Base-by-base conservation (phyloP, 345 rosid genomes). In the Dipteronia dyeriana region DNA sequence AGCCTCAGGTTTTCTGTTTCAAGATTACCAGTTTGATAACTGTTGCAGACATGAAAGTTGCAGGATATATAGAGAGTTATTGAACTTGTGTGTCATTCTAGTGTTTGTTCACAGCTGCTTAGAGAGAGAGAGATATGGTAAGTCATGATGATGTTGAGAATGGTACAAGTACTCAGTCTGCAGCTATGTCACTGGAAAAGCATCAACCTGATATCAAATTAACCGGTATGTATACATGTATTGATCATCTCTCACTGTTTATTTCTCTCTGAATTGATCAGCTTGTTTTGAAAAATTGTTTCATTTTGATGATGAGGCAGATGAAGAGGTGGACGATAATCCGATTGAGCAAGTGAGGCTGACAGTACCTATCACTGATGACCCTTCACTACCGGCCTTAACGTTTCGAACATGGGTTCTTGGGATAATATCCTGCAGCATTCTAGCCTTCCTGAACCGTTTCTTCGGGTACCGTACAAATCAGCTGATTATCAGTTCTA, bases 261-360 rank as follows among this genome's bases (percentile, higher is more conserved):
- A 3, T 29, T 71, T 31, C 26, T 47, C 73, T 19, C 57, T 25
- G 79, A 14, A 13, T 13, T 23, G 16, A 69, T 47, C 20, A 20
- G 10, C 54, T 41, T 68, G 56, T 1, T 45, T 68, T 68, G 19
- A 68, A 20, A 14, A 34, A 4, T 49, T 49, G 19, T 49, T 49
- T 49, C 16, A 13, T 56, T 56, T 56, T 56, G 23, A 17, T 56
- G 23, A 19, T 56, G n/a, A 0, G 70, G 80, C 39, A 8, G 79
- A 75, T 31, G 79, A 72, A 25, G 91, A 84, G 63, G 84, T 75
- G 76, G 78, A 90, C 38, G 92, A 87, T 31, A 80, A 66, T 75
- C 97, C 94, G 0, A 85, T 91, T 0, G 92, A 91, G 68, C 81
- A 88, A 79, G 94, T 90, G 29, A 80, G 90, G 70, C 80, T 91